A percentile compares a stretch with the other conserved stretches of the same genome.
Evolutionary conservation across 139 green algal genomes (phyloP).

Genomic region (Pleodorina starrii): DNA sequence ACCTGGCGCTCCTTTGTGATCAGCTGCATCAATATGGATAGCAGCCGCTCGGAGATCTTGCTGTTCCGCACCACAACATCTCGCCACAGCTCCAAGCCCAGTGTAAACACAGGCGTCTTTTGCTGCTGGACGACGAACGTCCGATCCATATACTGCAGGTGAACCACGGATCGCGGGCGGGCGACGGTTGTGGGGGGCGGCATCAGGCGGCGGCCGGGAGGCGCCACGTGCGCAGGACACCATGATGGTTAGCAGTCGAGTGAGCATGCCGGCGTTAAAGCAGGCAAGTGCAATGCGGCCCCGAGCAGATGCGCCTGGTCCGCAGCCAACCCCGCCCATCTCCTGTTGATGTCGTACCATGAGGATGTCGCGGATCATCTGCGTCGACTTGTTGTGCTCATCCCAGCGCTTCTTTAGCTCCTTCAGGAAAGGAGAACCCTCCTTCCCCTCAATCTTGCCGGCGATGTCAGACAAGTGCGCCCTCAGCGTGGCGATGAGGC

Average conservation of each 20-base stretch:
- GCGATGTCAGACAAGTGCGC: constrained; percentile 85
- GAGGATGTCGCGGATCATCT: constrained; percentile 98
- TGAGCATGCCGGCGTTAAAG: too few species aligned
- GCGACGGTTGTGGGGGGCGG: too few species aligned
- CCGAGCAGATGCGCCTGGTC: too few species aligned
- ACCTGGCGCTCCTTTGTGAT: constrained; percentile 78
- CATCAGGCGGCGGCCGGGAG: too few species aligned
- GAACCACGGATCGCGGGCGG: background rate
- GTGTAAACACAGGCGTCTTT: constrained; percentile 90
- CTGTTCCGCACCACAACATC: constrained; percentile 86
- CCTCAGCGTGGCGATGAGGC: constrained; percentile 83
- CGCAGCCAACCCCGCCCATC: too few species aligned
- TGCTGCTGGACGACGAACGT: constrained; percentile 94
- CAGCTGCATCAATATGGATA: constrained; percentile 81
- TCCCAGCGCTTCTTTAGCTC: constrained; percentile 92
- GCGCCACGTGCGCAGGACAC: too few species aligned
- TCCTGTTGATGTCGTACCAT: constrained; percentile 82
- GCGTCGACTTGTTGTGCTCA: constrained; percentile 94
- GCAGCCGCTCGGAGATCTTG: constrained; percentile 83
- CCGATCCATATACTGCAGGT: constrained; percentile 97
- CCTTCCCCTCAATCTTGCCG: constrained; percentile 74
- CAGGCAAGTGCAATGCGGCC: too few species aligned
- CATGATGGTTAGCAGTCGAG: too few species aligned
- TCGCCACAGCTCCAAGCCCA: constrained; percentile 95
- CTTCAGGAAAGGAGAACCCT: constrained; percentile 87